Conservation (phyloP, 2,329 filamentous ascomycete species). For the Arthroderma sp. region DNA sequence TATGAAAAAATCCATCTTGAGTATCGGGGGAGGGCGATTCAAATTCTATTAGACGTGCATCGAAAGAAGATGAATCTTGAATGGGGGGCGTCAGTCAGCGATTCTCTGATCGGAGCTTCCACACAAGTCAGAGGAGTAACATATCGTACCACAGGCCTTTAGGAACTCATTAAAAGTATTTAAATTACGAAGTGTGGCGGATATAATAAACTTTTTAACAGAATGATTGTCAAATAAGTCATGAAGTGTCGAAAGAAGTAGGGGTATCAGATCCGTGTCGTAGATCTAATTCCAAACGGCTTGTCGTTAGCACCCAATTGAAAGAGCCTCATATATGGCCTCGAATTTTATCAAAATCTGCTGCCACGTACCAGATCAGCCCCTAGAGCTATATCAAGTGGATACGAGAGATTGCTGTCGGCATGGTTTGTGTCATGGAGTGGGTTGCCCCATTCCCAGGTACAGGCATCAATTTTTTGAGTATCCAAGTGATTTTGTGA, state of each 20-base stretch:
- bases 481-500: slow-evolving; percentile 19
- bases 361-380: slow-evolving; percentile 26
- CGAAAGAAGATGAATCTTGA: slow-evolving; percentile 23
- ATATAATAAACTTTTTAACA: slow-evolving; percentile 42
- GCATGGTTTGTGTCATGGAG: slow-evolving; percentile 9
- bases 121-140: not conserved
- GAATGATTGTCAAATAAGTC: slow-evolving; percentile 43
- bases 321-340: not conserved
- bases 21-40: slow-evolving; percentile 28
- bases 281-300: slow-evolving; percentile 38
- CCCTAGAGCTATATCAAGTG: slow-evolving; percentile 29
- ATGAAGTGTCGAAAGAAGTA: slow-evolving; percentile 42
- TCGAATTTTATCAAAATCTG: not conserved
- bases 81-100: slow-evolving; percentile 4
- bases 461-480: slow-evolving; percentile 17
- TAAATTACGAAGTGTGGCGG: slow-evolving; percentile 48
- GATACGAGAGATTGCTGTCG: not conserved
- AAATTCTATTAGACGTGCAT: slow-evolving; percentile 27
- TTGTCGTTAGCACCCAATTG: not conserved
- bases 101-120: not conserved
- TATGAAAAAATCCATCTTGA: slow-evolving; percentile 38
- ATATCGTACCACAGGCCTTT: slow-evolving; percentile 42
- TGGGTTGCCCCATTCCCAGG: slow-evolving; percentile 31
- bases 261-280: slow-evolving; percentile 44
- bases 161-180: slow-evolving; percentile 48